Percentiles rank a stretch among this genome's conserved stretches.
These are phyloP conservation scores for Colletotrichum sp. DNA, from an alignment of 2,329 filamentous ascomycete genomes.

Conservation along the genomic window DNA sequence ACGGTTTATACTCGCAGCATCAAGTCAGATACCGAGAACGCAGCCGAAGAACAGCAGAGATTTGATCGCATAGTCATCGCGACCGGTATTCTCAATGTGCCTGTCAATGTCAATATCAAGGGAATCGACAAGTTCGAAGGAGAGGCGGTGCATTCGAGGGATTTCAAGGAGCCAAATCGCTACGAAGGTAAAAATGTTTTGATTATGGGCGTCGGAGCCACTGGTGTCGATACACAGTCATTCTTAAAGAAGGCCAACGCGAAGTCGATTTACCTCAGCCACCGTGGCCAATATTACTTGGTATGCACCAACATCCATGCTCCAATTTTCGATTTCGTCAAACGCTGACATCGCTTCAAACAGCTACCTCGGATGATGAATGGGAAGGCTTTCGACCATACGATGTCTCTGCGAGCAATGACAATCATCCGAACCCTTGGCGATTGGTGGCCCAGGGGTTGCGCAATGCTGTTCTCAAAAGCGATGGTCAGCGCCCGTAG, in stretches of 20 bases:
- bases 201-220: slow-evolving; percentile 80
- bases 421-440: neutral
- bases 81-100: slow-evolving; percentile 11
- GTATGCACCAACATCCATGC: neutral
- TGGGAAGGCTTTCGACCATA: slow-evolving; percentile 13
- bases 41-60: neutral
- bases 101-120: slow-evolving; percentile 4
- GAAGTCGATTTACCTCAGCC: slow-evolving; percentile 15
- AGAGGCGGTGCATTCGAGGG: slow-evolving; percentile 14
- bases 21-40: neutral
- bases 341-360: neutral
- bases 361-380: slow-evolving; percentile 3
- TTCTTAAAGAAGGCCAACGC: slow-evolving; percentile 13
- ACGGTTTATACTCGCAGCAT: neutral
- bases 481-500: neutral
- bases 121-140: slow-evolving; percentile 23
- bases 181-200: slow-evolving; percentile 58
- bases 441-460: neutral
- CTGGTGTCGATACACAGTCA: slow-evolving; percentile 66
- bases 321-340: neutral
- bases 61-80: slow-evolving; percentile 20
- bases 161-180: slow-evolving; percentile 14
- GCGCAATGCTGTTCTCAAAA: neutral
- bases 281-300: slow-evolving; percentile 4
- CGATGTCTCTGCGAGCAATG: neutral